These are phyloP conservation scores for Colletotrichum sp. DNA, from an alignment of 2,329 filamentous ascomycete genomes.

Conservation along the genomic window DNA sequence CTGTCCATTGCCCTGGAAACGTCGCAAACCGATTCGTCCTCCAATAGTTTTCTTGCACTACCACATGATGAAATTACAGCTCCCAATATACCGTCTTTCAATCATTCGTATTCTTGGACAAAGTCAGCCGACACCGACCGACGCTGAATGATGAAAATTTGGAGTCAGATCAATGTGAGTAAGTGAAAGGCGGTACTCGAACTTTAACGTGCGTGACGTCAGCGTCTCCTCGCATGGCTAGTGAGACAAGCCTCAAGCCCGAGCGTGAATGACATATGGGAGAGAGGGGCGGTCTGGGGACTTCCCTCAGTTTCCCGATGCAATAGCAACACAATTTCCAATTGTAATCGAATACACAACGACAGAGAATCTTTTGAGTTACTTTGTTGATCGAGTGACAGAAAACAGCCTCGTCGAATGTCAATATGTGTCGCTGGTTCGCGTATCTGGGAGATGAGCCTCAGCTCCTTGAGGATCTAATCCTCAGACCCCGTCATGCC, in stretches of 20 bases:
- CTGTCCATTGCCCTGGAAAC: neutral
- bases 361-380: fast-evolving
- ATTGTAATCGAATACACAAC: neutral
- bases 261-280: neutral
- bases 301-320: fast-evolving
- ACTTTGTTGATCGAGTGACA: fast-evolving
- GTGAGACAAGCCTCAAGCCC: neutral
- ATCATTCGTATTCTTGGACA: neutral
- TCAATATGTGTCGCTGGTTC: slow-evolving; percentile 9
- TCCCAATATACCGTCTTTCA: neutral
- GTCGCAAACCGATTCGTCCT: neutral
- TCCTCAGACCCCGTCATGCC: slow-evolving; percentile 5
- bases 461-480: slow-evolving; percentile 7
- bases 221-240: neutral
- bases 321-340: neutral
- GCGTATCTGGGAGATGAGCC: slow-evolving; percentile 10
- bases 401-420: neutral
- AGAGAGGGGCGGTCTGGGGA: neutral
- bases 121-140: fast-evolving
- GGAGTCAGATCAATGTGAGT: neutral
- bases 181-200: neutral
- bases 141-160: neutral
- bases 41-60: neutral
- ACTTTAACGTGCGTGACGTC: neutral
- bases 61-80: neutral